These are phyloP conservation scores for Asterophora lycoperdoides DNA, from an alignment of 768 basidiomycete genomes.

Conservation along the genomic window DNA sequence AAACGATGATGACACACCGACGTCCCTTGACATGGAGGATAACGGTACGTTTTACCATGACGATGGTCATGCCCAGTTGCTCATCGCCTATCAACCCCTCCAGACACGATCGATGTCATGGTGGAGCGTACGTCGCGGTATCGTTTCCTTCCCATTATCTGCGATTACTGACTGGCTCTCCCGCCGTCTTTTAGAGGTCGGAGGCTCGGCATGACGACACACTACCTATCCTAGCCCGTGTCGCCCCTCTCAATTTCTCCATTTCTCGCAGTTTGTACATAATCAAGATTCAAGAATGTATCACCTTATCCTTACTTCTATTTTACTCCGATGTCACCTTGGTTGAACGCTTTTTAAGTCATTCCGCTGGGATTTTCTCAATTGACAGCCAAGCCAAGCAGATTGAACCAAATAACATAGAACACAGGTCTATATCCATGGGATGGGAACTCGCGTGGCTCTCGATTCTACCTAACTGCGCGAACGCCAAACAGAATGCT, in stretches of 20 bases:
- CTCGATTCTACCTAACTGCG: no score
- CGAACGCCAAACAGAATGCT: no score
- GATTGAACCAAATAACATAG: no score
- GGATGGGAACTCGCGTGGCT: no score
- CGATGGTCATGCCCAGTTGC: background rate
- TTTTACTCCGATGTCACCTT: background rate
- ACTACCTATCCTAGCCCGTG: background rate
- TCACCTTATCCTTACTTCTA: conserved; percentile 1
- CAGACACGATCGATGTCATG: conserved; percentile 95
- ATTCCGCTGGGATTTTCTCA: no score
- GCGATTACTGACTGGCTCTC: background rate
- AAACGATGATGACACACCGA: conserved; percentile 84
- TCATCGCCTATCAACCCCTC: conserved; percentile 2
- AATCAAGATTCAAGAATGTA: conserved; percentile 12
- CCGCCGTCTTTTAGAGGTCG: conserved; percentile 9
- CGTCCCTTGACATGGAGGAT: conserved; percentile 83
- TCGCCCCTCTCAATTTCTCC: background rate
- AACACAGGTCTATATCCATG: no score
- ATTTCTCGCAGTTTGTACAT: background rate
- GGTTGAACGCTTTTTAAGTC: background rate
- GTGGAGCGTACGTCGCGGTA: conserved; percentile 74
- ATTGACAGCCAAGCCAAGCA: no score
- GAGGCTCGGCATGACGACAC: conserved; percentile 9
- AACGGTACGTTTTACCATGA: conserved; percentile 49
- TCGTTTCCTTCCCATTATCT: background rate